Evolutionary conservation across 768 basidiomycete species (phyloP), one percentile per base, ranked within the genome.

Genomic region (Lactarius pseudohatsudake): DNA sequence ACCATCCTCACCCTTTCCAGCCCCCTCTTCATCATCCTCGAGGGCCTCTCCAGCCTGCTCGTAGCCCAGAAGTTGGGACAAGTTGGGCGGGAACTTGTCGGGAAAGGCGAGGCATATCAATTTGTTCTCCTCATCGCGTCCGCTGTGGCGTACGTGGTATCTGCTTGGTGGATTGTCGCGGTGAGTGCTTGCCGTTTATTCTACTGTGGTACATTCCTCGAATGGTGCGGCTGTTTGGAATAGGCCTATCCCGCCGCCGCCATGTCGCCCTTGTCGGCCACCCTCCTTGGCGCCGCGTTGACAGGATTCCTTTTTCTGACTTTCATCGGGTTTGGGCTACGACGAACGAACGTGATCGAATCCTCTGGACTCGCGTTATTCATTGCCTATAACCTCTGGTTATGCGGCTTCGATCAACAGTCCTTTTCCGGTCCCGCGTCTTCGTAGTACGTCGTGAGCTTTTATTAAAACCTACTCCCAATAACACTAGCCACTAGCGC

Each of bases 311-410:
- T 96, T 36, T 98, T 97, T 78, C 81, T 97, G 50, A 94, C 94
- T 1, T 81, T 91, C 71, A 96, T 98, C 69, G 96, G 96, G 7
- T 96, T 98, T 76, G 86, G 86, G 9, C 76, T 95, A 68, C 86
- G 93, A 62, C 84, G 92, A 60, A 96, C 95, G 50, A 96, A 96
- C 72, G 90, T 96, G 58, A 89, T 97, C 63, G 96, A 98, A 76
- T 94, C 94, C 3, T 88, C 91, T 2, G 86, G 91, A 57, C 85
- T 98, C 32, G 89, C 92, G 3, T 80, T 96, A 32, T 93, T 96
- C 75, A 84, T 97, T 50, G 92, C 93, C 7, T 94, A 92, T 76
- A 93, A 93, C 69, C 84, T 95, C 40, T 95, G 94, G 94, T 81
- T 94, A 40, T 93, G 92, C 73, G 91, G 91, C 20, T 88, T 90